A percentile compares a stretch with the other conserved stretches of the same genome.
phyloP scores from a whole-genome alignment of 2,329 filamentous ascomycete species.

The Calonectria hongkongensis region DNA sequence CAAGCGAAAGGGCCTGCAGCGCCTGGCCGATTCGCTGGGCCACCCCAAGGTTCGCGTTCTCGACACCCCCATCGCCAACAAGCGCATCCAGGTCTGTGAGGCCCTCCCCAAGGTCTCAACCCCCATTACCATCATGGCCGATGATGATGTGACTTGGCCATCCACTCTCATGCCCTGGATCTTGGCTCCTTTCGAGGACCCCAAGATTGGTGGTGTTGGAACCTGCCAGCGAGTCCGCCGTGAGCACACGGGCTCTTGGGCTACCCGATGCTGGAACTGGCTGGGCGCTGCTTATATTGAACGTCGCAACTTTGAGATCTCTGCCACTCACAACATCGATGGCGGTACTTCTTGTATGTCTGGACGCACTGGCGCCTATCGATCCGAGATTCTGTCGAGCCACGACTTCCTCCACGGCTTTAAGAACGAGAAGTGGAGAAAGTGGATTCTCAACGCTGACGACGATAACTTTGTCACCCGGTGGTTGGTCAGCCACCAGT shows the following conservation, averaged over 20 bases:
- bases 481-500: slow-evolving; percentile 93
- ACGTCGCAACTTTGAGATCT: slow-evolving; percentile 96
- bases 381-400: slow-evolving; percentile 89
- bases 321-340: slow-evolving; percentile 94
- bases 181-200: slow-evolving; percentile 91
- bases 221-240: slow-evolving; percentile 92
- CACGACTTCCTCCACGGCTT: slow-evolving; percentile 91
- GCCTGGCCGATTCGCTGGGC: slow-evolving; percentile 77
- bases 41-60: slow-evolving; percentile 82
- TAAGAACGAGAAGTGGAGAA: slow-evolving; percentile 92
- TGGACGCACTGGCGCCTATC: slow-evolving; percentile 93
- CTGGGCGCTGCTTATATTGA: slow-evolving; percentile 94
- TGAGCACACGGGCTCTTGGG: slow-evolving; percentile 75
- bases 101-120: slow-evolving; percentile 91
- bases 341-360: slow-evolving; percentile 98
- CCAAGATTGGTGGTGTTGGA: slow-evolving; percentile 89
- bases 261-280: slow-evolving; percentile 86
- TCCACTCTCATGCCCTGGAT: slow-evolving; percentile 91
- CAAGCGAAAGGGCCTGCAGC: slow-evolving; percentile 81
- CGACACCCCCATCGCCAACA: slow-evolving; percentile 91
- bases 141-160: slow-evolving; percentile 97
- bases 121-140: slow-evolving; percentile 91
- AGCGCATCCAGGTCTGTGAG: slow-evolving; percentile 93
- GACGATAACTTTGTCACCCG: slow-evolving; percentile 99
- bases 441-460: slow-evolving; percentile 94